Evolutionary conservation across 2,329 filamentous ascomycete species (phyloP).

Genomic region (Aspergillus eucalypticola): DNA sequence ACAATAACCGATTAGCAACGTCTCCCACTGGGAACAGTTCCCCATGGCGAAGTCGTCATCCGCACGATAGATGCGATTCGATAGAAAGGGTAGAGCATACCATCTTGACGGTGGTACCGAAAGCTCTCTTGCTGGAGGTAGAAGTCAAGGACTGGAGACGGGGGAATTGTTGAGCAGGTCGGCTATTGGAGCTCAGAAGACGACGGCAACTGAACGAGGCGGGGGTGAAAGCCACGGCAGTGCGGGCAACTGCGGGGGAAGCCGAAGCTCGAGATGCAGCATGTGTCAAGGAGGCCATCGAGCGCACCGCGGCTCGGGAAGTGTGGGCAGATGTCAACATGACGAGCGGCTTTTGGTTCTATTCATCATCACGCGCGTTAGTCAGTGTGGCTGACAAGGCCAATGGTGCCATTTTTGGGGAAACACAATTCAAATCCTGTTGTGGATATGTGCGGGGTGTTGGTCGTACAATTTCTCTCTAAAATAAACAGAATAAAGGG

Average conservation of each 20-base stretch:
- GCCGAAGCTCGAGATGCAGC: conserved; percentile 28
- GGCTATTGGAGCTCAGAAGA: conserved; percentile 34
- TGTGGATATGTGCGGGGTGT: neutral
- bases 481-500: neutral
- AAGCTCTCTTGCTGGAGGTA: conserved; percentile 36
- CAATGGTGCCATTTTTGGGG: neutral
- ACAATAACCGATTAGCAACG: conserved; percentile 11
- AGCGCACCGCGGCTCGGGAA: conserved; percentile 42
- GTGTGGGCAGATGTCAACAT: conserved; percentile 35
- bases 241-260: conserved; percentile 38
- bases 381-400: neutral
- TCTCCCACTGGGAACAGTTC: neutral
- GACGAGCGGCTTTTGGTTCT: conserved; percentile 21
- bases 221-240: conserved; percentile 32
- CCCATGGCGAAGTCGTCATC: neutral
- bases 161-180: conserved; percentile 34
- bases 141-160: conserved; percentile 38
- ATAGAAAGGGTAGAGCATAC: conserved; percentile 23
- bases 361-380: conserved; percentile 4
- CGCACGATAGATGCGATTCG: neutral
- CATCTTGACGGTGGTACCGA: conserved; percentile 42
- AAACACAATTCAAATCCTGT: neutral
- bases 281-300: conserved; percentile 40
- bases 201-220: conserved; percentile 28
- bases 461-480: neutral